Percentiles rank a stretch among this genome's conserved stretches.
These are phyloP conservation scores for Neofusicoccum sp. DNA, from an alignment of 2,329 filamentous ascomycete species.

Conservation along the genomic window DNA sequence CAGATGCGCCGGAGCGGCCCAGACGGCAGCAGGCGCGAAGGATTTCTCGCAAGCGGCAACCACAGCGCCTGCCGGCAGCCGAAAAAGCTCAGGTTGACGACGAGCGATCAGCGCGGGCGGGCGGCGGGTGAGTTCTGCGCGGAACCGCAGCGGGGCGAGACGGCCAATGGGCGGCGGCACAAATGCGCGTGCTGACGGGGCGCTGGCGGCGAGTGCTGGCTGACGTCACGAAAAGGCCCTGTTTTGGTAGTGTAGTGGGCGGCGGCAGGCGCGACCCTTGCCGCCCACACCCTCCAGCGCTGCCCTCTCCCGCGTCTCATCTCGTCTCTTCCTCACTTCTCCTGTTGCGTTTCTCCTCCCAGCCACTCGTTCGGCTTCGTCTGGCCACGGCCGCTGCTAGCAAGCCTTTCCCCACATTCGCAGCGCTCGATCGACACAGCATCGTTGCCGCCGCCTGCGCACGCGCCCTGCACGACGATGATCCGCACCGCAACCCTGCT, in stretches of 20 bases:
- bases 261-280: too few species aligned
- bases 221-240: too few species aligned
- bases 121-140: too few species aligned
- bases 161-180: too few species aligned
- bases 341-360: neutral
- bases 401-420: conserved; percentile 13
- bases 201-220: too few species aligned
- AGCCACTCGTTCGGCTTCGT: neutral
- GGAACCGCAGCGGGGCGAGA: too few species aligned
- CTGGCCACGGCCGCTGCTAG: neutral
- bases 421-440: conserved; percentile 12
- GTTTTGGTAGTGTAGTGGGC: too few species aligned
- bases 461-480: conserved; percentile 8
- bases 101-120: neutral
- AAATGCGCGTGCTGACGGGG: too few species aligned
- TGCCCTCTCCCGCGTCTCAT: neutral
- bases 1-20: too few species aligned
- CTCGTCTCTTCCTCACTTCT: neutral
- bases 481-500: conserved; percentile 20
- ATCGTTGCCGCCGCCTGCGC: neutral
- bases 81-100: neutral
- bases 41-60: too few species aligned
- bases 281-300: too few species aligned
- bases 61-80: neutral
- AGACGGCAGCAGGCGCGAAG: too few species aligned